A percentile compares a stretch with the other conserved stretches of the same genome.
These are phyloP conservation scores for Arxiozyma heterogenica DNA, from an alignment of 1,139 yeast genomes.

Conservation along the genomic window DNA sequence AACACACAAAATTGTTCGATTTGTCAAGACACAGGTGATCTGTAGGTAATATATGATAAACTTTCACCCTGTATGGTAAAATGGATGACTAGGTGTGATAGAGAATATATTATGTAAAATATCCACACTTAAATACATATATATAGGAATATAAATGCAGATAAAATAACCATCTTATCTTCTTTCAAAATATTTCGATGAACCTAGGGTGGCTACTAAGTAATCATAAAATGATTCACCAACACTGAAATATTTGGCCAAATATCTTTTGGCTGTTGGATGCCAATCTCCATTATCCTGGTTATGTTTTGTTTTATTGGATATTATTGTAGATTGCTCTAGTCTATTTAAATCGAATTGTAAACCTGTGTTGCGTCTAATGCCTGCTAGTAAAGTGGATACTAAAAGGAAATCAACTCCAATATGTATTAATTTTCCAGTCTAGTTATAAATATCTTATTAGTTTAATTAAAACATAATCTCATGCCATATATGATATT, in stretches of 20 bases:
- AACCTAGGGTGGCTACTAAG: conserved; percentile 60
- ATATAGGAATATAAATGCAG: no score
- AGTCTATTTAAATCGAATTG: conserved; percentile 36
- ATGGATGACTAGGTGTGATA: no score
- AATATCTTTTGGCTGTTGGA: conserved; percentile 40
- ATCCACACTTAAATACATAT: no score
- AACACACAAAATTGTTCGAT: no score
- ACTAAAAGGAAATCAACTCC: conserved; percentile 67
- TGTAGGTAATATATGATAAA: no score
- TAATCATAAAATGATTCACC: conserved; percentile 84
- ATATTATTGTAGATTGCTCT: neutral
- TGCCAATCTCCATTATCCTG: neutral
- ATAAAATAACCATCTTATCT: conserved; percentile 24
- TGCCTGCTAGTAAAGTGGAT: conserved; percentile 81
- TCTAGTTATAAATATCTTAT: conserved; percentile 24
- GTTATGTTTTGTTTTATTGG: neutral
- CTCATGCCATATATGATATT: neutral
- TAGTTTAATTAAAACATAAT: no score
- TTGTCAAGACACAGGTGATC: no score
- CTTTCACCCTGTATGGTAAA: no score
- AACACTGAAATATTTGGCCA: conserved; percentile 58
- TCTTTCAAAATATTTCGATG: conserved; percentile 67
- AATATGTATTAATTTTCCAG: conserved; percentile 57
- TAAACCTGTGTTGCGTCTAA: conserved; percentile 80
- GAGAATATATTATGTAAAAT: no score